Conservation (phyloP, 2,329 filamentous ascomycete genomes). For the Clarireedia hainanense region DNA sequence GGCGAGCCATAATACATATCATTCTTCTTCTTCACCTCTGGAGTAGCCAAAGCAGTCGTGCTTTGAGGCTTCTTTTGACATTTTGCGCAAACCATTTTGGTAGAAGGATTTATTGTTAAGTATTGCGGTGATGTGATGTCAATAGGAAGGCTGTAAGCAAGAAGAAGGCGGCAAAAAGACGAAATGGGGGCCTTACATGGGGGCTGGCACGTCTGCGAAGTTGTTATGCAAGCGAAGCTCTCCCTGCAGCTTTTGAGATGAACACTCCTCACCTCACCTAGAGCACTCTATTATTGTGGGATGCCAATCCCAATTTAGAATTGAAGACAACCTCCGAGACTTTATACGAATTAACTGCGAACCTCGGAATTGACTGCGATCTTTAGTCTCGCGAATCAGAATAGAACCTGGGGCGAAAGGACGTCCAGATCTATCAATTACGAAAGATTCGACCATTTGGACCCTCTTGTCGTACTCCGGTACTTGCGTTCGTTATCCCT, state of each 20-base stretch:
- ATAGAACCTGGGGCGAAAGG: neutral
- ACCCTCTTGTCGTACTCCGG: neutral
- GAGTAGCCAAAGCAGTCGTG: constrained; percentile 53
- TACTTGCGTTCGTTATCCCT: neutral
- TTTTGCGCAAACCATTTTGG: constrained; percentile 54
- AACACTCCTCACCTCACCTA: neutral
- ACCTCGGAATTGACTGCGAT: neutral
- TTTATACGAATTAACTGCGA: constrained; percentile 5
- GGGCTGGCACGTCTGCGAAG: neutral
- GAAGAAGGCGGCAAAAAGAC: no score
- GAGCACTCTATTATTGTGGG: constrained; percentile 1
- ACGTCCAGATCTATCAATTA: neutral
- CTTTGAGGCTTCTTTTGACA: constrained; percentile 55
- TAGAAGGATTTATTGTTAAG: neutral
- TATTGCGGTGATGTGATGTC: constrained; percentile 7
- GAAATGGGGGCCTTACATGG: constrained; percentile 1
- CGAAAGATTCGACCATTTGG: neutral
- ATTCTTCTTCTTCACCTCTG: constrained; percentile 61
- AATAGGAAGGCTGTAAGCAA: neutral
- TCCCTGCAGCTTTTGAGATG: neutral
- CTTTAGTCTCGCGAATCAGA: neutral
- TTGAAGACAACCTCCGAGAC: constrained; percentile 2
- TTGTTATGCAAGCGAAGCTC: neutral
- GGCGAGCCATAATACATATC: constrained; percentile 60
- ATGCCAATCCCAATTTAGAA: constrained; percentile 8